Evolutionary conservation across 2,329 filamentous ascomycete genomes (phyloP), one percentile per base, ranked within the genome.

Genomic region (Pestalotiopsis fici): DNA sequence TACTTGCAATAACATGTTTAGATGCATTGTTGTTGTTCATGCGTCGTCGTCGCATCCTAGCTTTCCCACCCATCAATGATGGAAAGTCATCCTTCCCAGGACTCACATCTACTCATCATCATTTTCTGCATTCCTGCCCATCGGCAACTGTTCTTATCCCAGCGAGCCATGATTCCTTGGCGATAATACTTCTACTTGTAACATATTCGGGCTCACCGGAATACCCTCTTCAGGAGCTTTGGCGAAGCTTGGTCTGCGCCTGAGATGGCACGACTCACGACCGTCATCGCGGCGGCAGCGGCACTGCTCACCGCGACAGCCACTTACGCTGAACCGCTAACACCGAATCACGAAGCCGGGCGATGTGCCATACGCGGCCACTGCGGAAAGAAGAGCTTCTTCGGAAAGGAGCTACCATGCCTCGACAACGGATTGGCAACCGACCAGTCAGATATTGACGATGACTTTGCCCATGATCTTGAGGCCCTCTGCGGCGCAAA

Each of bases 301-400:
- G 75, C 80, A 62, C 70, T 82, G 70, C 73, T 83, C 61, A 75
- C 74, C 35, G 75, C 76, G 37, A 69, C 72, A 47, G 73, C 57
- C 7, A 60, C 71, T 66, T 74, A 74, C 39, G 75, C 74, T 63
- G 75, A 74, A 65, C 74, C 74, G 9, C 69, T 76, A 59, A 89
- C 87, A 0, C 83, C 85, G 1, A 93, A 90, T 71, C 95, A 98
- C 74, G 95, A 98, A 80, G 85, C 91, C 62, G 95, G 95, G 54
- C 88, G 95, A 71, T 98, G 95, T 80, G 94, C 95, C 1, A 93
- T 98, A 70, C 89, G 95, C 62, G 94, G 94, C 7, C 92, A 97
- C 70, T 99, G 96, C 78, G 96, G 96, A 60, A 95, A 94, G 79
- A 91, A 95, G 80, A 91, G 91, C 70, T 92, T 96, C 78, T 98